These are phyloP conservation scores for Salix suchowensis DNA, from an alignment of 345 rosid species.

Conservation along the genomic window DNA sequence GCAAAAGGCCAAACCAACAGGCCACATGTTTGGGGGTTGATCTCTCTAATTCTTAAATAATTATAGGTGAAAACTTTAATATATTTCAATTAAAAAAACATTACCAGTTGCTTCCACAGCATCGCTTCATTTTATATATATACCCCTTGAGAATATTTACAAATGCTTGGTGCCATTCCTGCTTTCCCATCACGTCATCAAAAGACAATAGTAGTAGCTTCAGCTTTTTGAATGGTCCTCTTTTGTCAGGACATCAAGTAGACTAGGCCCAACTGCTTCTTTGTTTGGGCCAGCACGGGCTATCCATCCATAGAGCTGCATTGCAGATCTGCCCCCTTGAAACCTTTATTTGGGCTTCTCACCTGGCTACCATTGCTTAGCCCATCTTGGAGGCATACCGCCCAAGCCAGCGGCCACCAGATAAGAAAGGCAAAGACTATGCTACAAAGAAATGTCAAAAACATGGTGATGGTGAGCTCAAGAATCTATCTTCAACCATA, in stretches of 20 bases:
- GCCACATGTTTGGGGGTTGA: constrained; percentile 33
- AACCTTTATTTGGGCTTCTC: neutral
- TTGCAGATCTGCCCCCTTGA: neutral
- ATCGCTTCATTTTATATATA: too few relatives aligned
- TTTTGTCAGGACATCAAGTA: too few relatives aligned
- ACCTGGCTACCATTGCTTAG: neutral
- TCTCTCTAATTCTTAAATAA: neutral
- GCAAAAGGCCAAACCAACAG: constrained; percentile 37
- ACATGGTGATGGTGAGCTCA: neutral
- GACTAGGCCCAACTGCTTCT: neutral
- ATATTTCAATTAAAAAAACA: too few relatives aligned
- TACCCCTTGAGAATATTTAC: neutral
- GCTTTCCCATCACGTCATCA: neutral
- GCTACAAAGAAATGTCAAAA: neutral
- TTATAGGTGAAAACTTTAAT: too few relatives aligned
- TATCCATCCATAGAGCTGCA: neutral
- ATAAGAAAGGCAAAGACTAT: too few relatives aligned
- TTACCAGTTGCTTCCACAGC: too few relatives aligned
- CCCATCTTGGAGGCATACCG: neutral
- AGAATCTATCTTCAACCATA: neutral
- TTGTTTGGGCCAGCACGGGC: neutral
- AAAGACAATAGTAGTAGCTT: neutral
- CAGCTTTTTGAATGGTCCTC: too few relatives aligned
- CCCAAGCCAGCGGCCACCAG: neutral
- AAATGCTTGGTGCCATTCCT: neutral